Percentiles rank a stretch among this genome's conserved stretches.
These are phyloP conservation scores for Cercis canadensis DNA, from an alignment of 306 rosid genomes.

Conservation along the genomic window DNA sequence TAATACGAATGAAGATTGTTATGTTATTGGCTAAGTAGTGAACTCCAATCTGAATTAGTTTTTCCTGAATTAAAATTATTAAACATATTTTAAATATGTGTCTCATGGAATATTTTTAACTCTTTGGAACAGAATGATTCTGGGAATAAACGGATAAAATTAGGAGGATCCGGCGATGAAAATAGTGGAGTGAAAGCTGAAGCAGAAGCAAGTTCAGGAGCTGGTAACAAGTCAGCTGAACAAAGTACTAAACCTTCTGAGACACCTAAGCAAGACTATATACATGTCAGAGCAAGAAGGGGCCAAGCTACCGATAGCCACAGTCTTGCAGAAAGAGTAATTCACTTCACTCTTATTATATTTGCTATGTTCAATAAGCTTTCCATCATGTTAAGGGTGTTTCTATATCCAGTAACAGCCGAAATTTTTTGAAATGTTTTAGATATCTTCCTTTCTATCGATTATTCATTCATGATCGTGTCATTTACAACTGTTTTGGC, in stretches of 20 bases:
- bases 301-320: constrained; percentile 99
- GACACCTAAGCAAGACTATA: constrained; percentile 81
- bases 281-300: constrained; percentile 95
- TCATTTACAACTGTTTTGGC: constrained; percentile 37
- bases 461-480: background rate
- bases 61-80: constrained; percentile 8
- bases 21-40: constrained; percentile 3
- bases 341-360: constrained; percentile 17
- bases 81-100: background rate
- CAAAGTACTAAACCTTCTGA: constrained; percentile 56
- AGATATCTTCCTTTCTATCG: background rate
- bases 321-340: constrained; percentile 93
- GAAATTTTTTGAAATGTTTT: background rate
- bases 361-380: constrained; percentile 26
- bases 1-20: background rate
- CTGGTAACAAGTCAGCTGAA: constrained; percentile 55
- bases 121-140: constrained; percentile 51
- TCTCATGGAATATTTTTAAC: constrained; percentile 20
- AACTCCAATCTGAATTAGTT: background rate
- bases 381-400: constrained; percentile 8
- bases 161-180: constrained; percentile 46
- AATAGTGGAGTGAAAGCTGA: constrained; percentile 46
- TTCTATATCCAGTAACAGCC: constrained; percentile 20
- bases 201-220: constrained; percentile 58
- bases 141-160: constrained; percentile 60